A percentile compares a stretch with the other conserved stretches of the same genome.
phyloP scores from a whole-genome alignment of 192 early-diverging fungal genomes.

The Rhizoclosmatium globosum region DNA sequence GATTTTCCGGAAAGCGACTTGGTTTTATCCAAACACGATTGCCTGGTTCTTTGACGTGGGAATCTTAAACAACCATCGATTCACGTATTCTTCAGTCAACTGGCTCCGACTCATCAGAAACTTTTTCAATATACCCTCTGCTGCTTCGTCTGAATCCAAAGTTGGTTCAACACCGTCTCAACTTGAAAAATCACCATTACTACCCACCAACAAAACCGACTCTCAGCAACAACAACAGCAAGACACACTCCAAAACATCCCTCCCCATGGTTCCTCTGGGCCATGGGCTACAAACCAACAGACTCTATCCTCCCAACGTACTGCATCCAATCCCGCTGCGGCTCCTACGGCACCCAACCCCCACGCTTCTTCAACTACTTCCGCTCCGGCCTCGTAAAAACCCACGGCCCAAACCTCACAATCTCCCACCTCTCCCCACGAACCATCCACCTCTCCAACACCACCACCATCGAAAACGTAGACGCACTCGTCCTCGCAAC shows the following conservation, averaged over 20 bases:
- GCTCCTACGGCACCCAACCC: background rate
- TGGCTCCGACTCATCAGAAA: background rate
- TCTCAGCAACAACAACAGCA: no score
- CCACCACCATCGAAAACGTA: slow-evolving; percentile 4
- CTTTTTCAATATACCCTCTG: background rate
- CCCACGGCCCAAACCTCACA: background rate
- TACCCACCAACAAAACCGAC: no score
- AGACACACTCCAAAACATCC: no score
- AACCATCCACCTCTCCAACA: background rate
- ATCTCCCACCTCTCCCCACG: background rate
- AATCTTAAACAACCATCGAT: background rate
- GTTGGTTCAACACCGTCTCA: background rate
- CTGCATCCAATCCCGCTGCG: background rate
- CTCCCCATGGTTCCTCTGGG: background rate
- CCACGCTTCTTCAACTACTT: background rate
- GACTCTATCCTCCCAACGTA: background rate
- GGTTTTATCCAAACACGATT: background rate
- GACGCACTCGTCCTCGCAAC: slow-evolving; percentile 11
- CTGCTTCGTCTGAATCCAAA: background rate
- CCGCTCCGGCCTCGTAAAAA: background rate
- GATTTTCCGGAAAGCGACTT: background rate
- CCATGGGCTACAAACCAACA: background rate
- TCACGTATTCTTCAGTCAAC: background rate
- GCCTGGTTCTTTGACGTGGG: background rate
- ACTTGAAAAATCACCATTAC: background rate